Evolutionary conservation across 768 basidiomycete genomes (phyloP).

Genomic region (Daedaleopsis sinensis): DNA sequence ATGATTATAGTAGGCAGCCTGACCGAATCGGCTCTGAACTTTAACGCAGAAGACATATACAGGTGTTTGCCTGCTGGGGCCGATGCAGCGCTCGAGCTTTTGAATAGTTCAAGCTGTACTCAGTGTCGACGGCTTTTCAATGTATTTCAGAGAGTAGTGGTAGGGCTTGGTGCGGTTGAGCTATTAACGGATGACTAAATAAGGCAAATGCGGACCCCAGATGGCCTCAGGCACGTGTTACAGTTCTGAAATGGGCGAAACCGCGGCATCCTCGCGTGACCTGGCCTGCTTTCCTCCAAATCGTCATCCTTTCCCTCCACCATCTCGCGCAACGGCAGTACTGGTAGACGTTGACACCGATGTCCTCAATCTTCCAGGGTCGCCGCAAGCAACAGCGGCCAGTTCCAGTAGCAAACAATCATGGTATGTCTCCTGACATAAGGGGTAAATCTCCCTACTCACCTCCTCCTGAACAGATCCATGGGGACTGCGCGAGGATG

Average conservation of each 20-base stretch:
- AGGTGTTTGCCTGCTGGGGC: too few species aligned
- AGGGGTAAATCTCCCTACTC: too few species aligned
- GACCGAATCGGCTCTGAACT: too few species aligned
- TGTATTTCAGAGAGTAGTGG: too few species aligned
- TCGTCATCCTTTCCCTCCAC: background rate
- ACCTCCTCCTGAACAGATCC: background rate
- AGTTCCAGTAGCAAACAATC: conserved; percentile 7
- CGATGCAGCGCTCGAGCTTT: too few species aligned
- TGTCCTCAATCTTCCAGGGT: conserved; percentile 10
- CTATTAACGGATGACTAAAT: background rate
- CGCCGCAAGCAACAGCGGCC: conserved; percentile 16
- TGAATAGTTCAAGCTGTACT: too few species aligned
- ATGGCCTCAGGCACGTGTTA: background rate
- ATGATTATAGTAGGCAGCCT: too few species aligned
- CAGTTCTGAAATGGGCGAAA: too few species aligned
- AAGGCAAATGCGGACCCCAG: background rate
- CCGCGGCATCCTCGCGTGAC: conserved; percentile 1
- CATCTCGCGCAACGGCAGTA: background rate
- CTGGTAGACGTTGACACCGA: background rate
- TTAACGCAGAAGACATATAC: too few species aligned
- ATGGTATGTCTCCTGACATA: background rate
- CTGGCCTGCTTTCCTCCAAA: background rate
- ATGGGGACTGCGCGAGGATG: conserved; percentile 1
- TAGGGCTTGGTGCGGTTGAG: too few species aligned
- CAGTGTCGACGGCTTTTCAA: too few species aligned